phyloP scores from a whole-genome alignment of 2,329 filamentous ascomycete genomes.

The Aspergillus luchuensis region DNA sequence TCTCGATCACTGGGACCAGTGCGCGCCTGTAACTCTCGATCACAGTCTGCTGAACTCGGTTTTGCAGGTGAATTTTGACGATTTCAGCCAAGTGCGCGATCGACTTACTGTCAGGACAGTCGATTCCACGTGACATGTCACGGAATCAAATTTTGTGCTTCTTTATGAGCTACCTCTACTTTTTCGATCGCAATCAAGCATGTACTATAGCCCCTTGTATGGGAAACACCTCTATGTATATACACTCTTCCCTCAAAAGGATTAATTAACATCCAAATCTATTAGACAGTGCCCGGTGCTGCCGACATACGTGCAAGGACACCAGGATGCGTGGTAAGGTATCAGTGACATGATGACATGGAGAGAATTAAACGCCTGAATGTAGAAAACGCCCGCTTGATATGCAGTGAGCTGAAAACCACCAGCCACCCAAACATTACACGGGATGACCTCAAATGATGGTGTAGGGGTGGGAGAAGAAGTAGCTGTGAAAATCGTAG shows the following conservation, averaged over 20 bases:
- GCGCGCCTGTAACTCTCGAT: background rate
- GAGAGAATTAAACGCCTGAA: background rate
- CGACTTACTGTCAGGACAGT: background rate
- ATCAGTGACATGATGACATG: background rate
- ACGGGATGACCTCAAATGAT: slow-evolving; percentile 2
- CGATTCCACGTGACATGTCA: background rate
- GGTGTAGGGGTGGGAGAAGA: background rate
- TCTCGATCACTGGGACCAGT: slow-evolving; percentile 29
- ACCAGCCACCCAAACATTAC: slow-evolving; percentile 9
- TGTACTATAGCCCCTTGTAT: background rate
- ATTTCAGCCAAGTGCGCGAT: slow-evolving; percentile 10
- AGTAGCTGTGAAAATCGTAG: too few species aligned
- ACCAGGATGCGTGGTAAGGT: background rate
- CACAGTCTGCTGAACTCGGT: slow-evolving; percentile 28
- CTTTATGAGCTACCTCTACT: background rate
- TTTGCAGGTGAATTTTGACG: slow-evolving; percentile 36
- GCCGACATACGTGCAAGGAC: background rate
- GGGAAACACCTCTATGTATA: background rate
- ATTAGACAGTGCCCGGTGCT: background rate
- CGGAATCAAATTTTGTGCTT: background rate
- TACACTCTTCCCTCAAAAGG: background rate
- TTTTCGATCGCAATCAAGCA: background rate
- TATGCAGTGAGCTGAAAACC: slow-evolving; percentile 1
- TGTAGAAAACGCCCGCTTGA: slow-evolving; percentile 18
- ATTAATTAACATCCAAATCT: background rate